Conservation (phyloP, 768 basidiomycete genomes). For the Suillus subaureus region DNA sequence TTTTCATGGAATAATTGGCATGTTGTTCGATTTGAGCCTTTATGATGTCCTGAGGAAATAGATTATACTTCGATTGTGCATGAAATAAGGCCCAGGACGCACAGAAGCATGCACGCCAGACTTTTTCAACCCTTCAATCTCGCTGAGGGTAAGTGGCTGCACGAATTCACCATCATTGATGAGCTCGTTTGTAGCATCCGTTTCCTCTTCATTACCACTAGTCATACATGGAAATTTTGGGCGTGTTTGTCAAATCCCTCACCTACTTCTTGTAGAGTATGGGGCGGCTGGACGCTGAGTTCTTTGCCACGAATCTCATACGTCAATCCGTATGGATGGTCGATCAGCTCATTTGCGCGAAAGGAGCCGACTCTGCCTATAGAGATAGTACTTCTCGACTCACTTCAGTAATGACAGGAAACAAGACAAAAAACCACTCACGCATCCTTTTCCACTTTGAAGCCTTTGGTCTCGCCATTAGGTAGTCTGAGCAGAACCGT, state of each 20-base stretch:
- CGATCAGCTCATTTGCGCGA: constrained; percentile 72
- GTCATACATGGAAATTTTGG: constrained; percentile 3
- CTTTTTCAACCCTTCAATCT: constrained; percentile 83
- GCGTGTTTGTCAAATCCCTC: constrained; percentile 13
- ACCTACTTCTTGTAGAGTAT: constrained; percentile 81
- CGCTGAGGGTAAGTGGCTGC: constrained; percentile 79
- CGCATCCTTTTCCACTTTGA: constrained; percentile 75
- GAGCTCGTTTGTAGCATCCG: constrained; percentile 93
- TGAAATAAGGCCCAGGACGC: constrained; percentile 23
- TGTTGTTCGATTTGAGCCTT: constrained; percentile 92
- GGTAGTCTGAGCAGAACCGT: constrained; percentile 81
- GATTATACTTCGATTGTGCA: constrained; percentile 12
- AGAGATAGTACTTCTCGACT: constrained; percentile 55
- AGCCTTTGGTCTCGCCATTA: constrained; percentile 73
- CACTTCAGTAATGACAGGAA: constrained; percentile 7
- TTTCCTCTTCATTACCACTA: constrained; percentile 70
- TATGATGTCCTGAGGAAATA: constrained; percentile 81
- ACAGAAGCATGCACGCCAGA: constrained; percentile 82
- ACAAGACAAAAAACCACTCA: constrained; percentile 39
- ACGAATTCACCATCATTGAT: constrained; percentile 88
- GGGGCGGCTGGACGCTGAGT: constrained; percentile 62
- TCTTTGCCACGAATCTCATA: constrained; percentile 83
- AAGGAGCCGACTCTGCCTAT: constrained; percentile 91
- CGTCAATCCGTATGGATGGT: constrained; percentile 83
- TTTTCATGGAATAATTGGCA: constrained; percentile 90